Conservation (phyloP, 2,329 filamentous ascomycete genomes). For the Geosmithia putterillii region DNA sequence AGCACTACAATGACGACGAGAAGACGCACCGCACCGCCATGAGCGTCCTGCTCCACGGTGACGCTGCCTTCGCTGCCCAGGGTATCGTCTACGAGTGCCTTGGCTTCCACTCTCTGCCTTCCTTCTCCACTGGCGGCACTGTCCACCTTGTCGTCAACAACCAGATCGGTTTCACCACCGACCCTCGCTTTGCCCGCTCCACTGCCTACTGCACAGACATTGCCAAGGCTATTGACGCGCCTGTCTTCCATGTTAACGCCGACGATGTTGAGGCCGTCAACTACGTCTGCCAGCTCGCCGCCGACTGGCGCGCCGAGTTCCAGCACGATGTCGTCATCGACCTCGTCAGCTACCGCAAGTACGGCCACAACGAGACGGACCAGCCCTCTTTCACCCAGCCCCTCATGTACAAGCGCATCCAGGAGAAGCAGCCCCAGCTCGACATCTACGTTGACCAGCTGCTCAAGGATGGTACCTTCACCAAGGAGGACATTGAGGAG, state of each 20-base stretch:
- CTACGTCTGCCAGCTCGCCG: conserved; percentile 92
- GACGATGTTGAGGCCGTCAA: conserved; percentile 98
- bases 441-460: conserved; percentile 89
- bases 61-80: conserved; percentile 92
- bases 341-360: conserved; percentile 96
- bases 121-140: conserved; percentile 94
- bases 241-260: conserved; percentile 97
- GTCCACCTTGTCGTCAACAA: conserved; percentile 98
- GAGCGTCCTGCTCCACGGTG: conserved; percentile 91
- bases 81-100: conserved; percentile 98
- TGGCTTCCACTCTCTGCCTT: conserved; percentile 89
- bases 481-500: conserved; percentile 94
- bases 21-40: conserved; percentile 80
- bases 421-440: conserved; percentile 70
- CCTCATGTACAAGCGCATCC: conserved; percentile 98
- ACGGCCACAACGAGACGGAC: conserved; percentile 98
- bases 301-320: conserved; percentile 97
- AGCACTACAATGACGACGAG: conserved; percentile 98
- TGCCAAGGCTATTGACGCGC: conserved; percentile 95
- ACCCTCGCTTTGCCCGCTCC: conserved; percentile 91
- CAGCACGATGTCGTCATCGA: conserved; percentile 97
- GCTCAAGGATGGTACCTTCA: conserved; percentile 85
- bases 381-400: conserved; percentile 99
- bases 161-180: conserved; percentile 99
- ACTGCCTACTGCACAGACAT: conserved; percentile 99